Percentiles rank a stretch among this genome's conserved stretches.
Evolutionary conservation across 2,329 filamentous ascomycete genomes (phyloP).

Genomic region (Colletotrichum navitas): DNA sequence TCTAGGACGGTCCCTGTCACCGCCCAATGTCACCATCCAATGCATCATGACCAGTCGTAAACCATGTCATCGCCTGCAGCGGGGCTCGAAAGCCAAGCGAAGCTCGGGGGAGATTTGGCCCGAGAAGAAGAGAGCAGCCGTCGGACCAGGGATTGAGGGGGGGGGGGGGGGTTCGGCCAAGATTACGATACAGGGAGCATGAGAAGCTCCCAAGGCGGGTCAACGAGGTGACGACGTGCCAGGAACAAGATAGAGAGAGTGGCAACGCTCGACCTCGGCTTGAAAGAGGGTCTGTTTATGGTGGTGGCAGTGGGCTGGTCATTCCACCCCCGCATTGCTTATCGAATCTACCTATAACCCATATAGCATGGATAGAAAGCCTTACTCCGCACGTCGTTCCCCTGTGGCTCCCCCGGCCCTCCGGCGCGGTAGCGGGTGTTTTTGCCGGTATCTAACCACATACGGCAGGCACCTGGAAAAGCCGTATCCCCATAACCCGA

Average conservation of each 20-base stretch:
- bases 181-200: neutral
- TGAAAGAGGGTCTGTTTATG: neutral
- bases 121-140: constrained; percentile 31
- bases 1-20: neutral
- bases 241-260: constrained; percentile 7
- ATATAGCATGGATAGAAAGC: too few species aligned
- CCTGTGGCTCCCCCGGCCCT: neutral
- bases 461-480: too few species aligned
- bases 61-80: constrained; percentile 30
- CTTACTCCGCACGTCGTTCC: constrained; percentile 6
- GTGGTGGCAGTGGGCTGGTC: neutral
- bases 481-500: too few species aligned
- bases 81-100: constrained; percentile 10
- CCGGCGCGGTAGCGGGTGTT: too few species aligned
- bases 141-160: neutral
- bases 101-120: constrained; percentile 28
- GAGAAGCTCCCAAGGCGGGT: neutral
- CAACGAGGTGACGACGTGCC: constrained; percentile 12
- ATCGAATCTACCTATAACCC: constrained; percentile 24
- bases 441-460: too few species aligned
- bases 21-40: too few species aligned
- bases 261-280: constrained; percentile 8
- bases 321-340: constrained; percentile 41
- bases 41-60: constrained; percentile 7
- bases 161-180: neutral